A percentile compares a stretch with the other conserved stretches of the same genome.
phyloP scores from a whole-genome alignment of 2,329 filamentous ascomycete species.

The Stachybotrys chlorohalonatus region DNA sequence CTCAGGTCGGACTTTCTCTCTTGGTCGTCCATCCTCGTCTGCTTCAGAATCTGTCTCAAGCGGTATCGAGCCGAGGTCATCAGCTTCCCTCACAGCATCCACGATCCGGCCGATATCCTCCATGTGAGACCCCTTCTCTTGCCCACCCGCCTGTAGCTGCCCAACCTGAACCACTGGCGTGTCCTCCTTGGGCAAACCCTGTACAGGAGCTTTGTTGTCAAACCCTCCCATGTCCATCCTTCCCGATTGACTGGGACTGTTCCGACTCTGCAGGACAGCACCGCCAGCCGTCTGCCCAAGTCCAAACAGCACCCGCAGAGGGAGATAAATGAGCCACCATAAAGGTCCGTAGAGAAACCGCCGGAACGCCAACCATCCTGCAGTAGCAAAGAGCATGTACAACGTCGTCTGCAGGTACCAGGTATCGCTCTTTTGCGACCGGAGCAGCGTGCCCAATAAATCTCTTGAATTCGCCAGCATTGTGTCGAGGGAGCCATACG shows the following conservation, averaged over 20 bases:
- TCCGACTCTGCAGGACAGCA: slow-evolving; percentile 32
- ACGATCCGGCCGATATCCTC: slow-evolving; percentile 48
- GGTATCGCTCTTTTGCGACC: slow-evolving; percentile 89
- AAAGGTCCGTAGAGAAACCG: slow-evolving; percentile 79
- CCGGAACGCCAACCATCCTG: slow-evolving; percentile 79
- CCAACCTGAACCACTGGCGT: slow-evolving; percentile 41
- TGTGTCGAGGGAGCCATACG: slow-evolving; percentile 70
- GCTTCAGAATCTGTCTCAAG: slow-evolving; percentile 2
- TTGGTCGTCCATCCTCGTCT: neutral
- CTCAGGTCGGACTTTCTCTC: neutral
- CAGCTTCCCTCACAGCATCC: slow-evolving; percentile 29
- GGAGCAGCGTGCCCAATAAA: slow-evolving; percentile 69
- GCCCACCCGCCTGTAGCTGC: slow-evolving; percentile 11
- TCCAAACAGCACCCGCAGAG: slow-evolving; percentile 59
- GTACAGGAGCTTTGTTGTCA: slow-evolving; percentile 13
- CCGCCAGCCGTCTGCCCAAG: slow-evolving; percentile 46
- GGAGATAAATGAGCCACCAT: slow-evolving; percentile 83
- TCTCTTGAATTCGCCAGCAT: slow-evolving; percentile 67
- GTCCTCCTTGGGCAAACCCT: slow-evolving; percentile 28
- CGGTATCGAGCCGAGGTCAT: slow-evolving; percentile 14
- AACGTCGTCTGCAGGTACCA: slow-evolving; percentile 94
- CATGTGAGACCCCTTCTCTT: slow-evolving; percentile 22
- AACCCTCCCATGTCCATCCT: slow-evolving; percentile 14
- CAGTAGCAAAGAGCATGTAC: slow-evolving; percentile 69
- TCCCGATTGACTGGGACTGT: slow-evolving; percentile 12